Conservation (phyloP, 1,139 yeast species). For the Magnusiomyces clavatus region DNA sequence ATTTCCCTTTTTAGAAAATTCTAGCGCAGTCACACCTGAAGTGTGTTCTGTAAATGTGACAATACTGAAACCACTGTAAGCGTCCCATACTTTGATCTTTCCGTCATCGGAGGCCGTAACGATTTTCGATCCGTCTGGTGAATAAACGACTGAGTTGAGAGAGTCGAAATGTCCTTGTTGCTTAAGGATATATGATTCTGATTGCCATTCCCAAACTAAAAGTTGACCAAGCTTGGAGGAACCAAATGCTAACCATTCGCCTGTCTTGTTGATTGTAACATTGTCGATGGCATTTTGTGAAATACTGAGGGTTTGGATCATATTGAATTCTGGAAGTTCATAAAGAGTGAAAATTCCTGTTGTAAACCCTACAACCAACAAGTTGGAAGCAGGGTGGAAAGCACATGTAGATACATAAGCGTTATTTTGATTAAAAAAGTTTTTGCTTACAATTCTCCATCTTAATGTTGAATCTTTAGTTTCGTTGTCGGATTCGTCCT, state of each 20-base stretch:
- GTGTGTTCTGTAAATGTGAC: constrained; percentile 89
- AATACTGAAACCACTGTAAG: constrained; percentile 83
- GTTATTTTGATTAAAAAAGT: constrained; percentile 55
- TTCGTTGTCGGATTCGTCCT: constrained; percentile 18
- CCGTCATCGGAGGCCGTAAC: constrained; percentile 98
- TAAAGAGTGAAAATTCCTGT: constrained; percentile 92
- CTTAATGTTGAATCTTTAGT: constrained; percentile 25
- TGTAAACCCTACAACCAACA: constrained; percentile 81
- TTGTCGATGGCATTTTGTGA: constrained; percentile 87
- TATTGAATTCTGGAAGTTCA: constrained; percentile 68
- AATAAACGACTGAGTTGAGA: constrained; percentile 72
- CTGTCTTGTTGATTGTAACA: constrained; percentile 69
- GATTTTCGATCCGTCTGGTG: constrained; percentile 90
- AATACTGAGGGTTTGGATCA: constrained; percentile 83
- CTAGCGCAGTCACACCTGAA: constrained; percentile 80
- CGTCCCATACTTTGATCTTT: constrained; percentile 93
- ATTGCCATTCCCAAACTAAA: constrained; percentile 97
- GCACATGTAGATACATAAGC: constrained; percentile 68
- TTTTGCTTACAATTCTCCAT: constrained; percentile 80
- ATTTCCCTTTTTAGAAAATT: constrained; percentile 80
- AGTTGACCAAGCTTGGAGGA: constrained; percentile 87
- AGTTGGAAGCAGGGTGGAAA: constrained; percentile 63
- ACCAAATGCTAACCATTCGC: constrained; percentile 98
- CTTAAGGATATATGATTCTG: constrained; percentile 87
- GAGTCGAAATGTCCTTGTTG: constrained; percentile 97